Conservation (phyloP, 768 basidiomycete species). For the Crucibulum laeve region DNA sequence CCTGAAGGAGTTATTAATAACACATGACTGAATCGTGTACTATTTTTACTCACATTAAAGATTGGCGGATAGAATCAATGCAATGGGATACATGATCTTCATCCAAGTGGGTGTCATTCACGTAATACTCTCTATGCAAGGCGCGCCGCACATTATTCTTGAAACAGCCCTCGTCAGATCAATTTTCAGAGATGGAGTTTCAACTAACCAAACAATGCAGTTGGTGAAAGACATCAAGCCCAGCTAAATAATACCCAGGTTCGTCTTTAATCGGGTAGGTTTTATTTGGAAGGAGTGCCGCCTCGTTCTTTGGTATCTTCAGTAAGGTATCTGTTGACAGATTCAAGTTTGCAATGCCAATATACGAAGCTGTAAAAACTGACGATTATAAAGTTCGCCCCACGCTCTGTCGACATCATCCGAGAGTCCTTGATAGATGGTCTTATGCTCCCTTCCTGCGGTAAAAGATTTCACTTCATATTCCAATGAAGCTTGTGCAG, state of each 20-base stretch:
- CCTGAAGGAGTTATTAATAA: constrained; percentile 5
- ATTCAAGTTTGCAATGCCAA: no score
- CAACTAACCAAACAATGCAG: constrained; percentile 16
- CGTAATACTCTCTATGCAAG: constrained; percentile 13
- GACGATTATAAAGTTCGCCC: constrained; percentile 10
- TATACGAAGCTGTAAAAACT: background rate
- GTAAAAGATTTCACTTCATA: constrained; percentile 9
- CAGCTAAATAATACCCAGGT: constrained; percentile 16
- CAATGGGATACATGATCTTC: constrained; percentile 16
- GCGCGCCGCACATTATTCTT: constrained; percentile 14
- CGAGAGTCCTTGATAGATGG: constrained; percentile 9
- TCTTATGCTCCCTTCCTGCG: constrained; percentile 7
- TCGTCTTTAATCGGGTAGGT: constrained; percentile 15
- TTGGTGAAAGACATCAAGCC: constrained; percentile 20
- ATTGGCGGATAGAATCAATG: constrained; percentile 15
- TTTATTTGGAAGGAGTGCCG: constrained; percentile 15
- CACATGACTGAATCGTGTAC: background rate
- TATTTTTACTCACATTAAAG: constrained; percentile 10
- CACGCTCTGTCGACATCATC: constrained; percentile 10
- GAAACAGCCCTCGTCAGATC: background rate
- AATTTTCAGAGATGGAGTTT: background rate
- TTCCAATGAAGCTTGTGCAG: constrained; percentile 4
- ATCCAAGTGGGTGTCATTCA: constrained; percentile 9
- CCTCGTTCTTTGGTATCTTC: constrained; percentile 15
- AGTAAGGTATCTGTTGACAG: constrained; percentile 11